Percentiles rank a stretch among this genome's conserved stretches.
Evolutionary conservation across 352 stramenopile genomes (phyloP).

Genomic region (Hyaloperonospora arabidopsidis): DNA sequence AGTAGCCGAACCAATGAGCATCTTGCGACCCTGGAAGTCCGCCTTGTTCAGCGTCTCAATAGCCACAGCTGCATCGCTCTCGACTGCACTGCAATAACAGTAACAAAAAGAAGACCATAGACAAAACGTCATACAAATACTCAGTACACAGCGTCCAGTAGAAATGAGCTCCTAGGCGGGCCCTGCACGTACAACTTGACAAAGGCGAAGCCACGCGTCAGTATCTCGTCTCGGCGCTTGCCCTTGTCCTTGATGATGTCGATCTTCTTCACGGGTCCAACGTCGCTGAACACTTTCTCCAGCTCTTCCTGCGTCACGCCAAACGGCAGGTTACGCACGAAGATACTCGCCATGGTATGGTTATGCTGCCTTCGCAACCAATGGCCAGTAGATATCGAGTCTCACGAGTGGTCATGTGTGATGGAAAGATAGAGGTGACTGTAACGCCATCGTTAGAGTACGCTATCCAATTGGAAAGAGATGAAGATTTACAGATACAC

Average conservation of each 20-base stretch:
- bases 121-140: no score
- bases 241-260: conserved; percentile 87
- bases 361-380: not conserved
- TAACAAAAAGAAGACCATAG: not conserved
- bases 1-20: conserved; percentile 57
- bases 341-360: conserved; percentile 47
- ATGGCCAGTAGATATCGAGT: no score
- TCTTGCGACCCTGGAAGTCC: conserved; percentile 70
- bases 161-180: no score
- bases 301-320: conserved; percentile 79
- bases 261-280: conserved; percentile 80
- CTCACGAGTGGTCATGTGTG: not conserved
- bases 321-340: conserved; percentile 84
- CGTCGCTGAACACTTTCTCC: conserved; percentile 73
- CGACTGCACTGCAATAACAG: conserved; percentile 46
- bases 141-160: not conserved
- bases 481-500: no score
- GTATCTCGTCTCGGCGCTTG: conserved; percentile 70
- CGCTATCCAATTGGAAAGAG: no score
- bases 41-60: conserved; percentile 71
- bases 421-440: no score
- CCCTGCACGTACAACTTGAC: conserved; percentile 67
- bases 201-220: conserved; percentile 81
- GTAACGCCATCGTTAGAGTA: no score
- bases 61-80: conserved; percentile 56